A percentile compares a stretch with the other conserved stretches of the same genome.
phyloP scores from a whole-genome alignment of 2,329 filamentous ascomycete species.

The Didymellaceae sp. region DNA sequence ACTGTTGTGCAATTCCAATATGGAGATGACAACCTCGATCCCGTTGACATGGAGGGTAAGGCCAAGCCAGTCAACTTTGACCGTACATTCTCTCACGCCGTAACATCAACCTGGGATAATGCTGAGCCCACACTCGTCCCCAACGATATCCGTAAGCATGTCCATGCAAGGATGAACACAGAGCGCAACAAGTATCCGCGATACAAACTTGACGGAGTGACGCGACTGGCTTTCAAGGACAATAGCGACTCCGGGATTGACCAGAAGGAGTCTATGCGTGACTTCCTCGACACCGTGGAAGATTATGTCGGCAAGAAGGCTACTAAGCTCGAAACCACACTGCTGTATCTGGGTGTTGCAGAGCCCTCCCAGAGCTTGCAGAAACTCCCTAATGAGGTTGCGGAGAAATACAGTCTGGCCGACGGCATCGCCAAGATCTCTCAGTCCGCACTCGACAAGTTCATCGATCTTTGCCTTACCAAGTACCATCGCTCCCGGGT shows the following conservation, averaged over 20 bases:
- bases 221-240: constrained; percentile 71
- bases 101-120: constrained; percentile 80
- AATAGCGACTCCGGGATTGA: constrained; percentile 64
- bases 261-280: constrained; percentile 74
- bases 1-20: constrained; percentile 97
- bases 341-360: constrained; percentile 35
- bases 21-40: constrained; percentile 93
- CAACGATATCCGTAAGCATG: constrained; percentile 73
- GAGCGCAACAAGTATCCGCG: constrained; percentile 65
- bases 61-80: constrained; percentile 92
- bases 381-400: constrained; percentile 35
- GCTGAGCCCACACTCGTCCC: constrained; percentile 75
- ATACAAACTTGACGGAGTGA: constrained; percentile 42
- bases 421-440: constrained; percentile 88
- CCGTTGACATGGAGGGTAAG: constrained; percentile 95
- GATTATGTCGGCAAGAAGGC: constrained; percentile 72
- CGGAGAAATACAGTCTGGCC: constrained; percentile 45
- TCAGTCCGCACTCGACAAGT: constrained; percentile 71
- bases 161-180: constrained; percentile 69
- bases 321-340: constrained; percentile 62
- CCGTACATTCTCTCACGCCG: constrained; percentile 83
- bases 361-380: constrained; percentile 20
- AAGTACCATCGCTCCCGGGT: constrained; percentile 93
- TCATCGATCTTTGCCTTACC: constrained; percentile 80
- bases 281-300: constrained; percentile 80